Percentiles rank a stretch among this genome's conserved stretches.
Evolutionary conservation across 805 yeast species (phyloP).

Genomic region (Metschnikowia cerradonensis): DNA sequence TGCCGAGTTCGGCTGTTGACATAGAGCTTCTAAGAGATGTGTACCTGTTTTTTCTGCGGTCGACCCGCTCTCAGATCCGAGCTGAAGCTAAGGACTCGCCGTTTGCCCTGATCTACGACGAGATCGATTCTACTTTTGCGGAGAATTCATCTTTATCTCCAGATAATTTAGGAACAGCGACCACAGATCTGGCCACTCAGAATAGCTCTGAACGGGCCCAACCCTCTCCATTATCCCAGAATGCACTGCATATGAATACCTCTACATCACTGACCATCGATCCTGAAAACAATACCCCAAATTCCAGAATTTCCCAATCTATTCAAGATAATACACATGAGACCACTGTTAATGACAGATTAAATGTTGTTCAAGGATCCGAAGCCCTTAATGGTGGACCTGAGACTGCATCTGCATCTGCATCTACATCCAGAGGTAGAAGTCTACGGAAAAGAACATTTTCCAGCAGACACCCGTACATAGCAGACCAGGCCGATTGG

Average conservation of each 20-base stretch:
- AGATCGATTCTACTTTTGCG: neutral
- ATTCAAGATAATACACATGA: neutral
- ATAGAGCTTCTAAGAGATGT: slow-evolving; percentile 9
- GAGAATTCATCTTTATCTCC: neutral
- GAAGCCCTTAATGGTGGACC: no score
- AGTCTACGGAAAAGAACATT: slow-evolving; percentile 39
- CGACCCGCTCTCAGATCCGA: slow-evolving; percentile 11
- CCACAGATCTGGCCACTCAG: neutral
- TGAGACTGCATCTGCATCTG: neutral
- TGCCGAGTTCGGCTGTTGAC: slow-evolving; percentile 13
- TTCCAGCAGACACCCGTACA: slow-evolving; percentile 42
- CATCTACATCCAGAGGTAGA: slow-evolving; percentile 10
- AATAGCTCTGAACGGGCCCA: neutral
- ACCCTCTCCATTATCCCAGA: neutral
- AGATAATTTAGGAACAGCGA: neutral
- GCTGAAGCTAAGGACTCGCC: slow-evolving; percentile 10
- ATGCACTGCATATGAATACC: neutral
- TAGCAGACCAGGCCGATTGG: slow-evolving; percentile 44
- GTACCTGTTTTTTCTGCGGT: slow-evolving; percentile 7
- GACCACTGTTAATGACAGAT: neutral
- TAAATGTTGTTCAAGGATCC: neutral
- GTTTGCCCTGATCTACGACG: slow-evolving; percentile 7
- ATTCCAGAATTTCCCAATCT: neutral
- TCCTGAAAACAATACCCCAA: neutral
- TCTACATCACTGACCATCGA: neutral